A percentile compares a stretch with the other conserved stretches of the same genome.
Conservation (phyloP, 768 basidiomycete species). For the Kwoniella sp. region DNA sequence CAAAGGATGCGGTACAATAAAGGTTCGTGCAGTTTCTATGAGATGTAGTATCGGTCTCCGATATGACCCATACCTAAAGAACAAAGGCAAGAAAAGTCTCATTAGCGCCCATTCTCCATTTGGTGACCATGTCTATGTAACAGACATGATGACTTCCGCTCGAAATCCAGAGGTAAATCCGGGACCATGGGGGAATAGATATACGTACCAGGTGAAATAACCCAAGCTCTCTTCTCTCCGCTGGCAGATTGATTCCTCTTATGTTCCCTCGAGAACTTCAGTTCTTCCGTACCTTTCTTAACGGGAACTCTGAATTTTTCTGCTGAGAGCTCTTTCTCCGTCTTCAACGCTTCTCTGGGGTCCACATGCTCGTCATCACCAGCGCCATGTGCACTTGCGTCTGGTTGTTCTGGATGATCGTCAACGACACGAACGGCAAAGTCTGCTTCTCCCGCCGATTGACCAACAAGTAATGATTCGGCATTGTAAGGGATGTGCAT, state of each 20-base stretch:
- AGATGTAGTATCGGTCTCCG: conserved; percentile 33
- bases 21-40: background rate
- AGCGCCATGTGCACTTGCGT: conserved; percentile 1
- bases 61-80: conserved; percentile 48
- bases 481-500: conserved; percentile 39
- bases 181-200: too few species aligned
- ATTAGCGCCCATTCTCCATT: too few species aligned
- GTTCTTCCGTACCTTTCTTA: conserved; percentile 29
- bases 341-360: conserved; percentile 50
- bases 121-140: too few species aligned
- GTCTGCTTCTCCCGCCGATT: conserved; percentile 49
- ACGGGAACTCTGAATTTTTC: conserved; percentile 33
- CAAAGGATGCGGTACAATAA: too few species aligned
- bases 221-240: conserved; percentile 50
- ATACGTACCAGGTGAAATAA: conserved; percentile 49
- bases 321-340: conserved; percentile 13
- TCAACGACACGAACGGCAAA: conserved; percentile 32
- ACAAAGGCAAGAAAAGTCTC: background rate
- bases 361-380: conserved; percentile 5
- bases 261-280: conserved; percentile 36
- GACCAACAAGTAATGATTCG: conserved; percentile 35
- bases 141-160: too few species aligned
- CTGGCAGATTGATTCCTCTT: conserved; percentile 44
- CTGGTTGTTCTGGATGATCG: background rate
- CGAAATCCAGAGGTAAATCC: too few species aligned